These are phyloP conservation scores for Orbilia blumenaviensis DNA, from an alignment of 2,329 filamentous ascomycete species.

Conservation along the genomic window DNA sequence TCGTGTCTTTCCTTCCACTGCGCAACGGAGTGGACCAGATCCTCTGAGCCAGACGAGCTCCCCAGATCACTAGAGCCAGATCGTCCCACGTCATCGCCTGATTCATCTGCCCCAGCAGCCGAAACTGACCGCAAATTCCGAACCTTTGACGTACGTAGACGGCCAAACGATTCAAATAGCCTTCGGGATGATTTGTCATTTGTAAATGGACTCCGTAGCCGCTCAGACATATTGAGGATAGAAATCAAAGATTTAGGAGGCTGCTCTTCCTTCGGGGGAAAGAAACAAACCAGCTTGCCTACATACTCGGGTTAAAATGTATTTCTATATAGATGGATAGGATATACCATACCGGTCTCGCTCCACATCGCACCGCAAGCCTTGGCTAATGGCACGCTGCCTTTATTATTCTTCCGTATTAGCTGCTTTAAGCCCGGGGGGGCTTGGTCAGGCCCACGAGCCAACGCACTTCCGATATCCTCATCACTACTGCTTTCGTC, in stretches of 20 bases:
- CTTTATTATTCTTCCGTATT: conserved; percentile 62
- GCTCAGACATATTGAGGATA: conserved; percentile 64
- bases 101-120: conserved; percentile 14
- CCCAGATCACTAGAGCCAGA: conserved; percentile 31
- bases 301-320: neutral
- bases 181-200: conserved; percentile 60
- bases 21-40: conserved; percentile 28
- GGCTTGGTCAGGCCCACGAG: conserved; percentile 42
- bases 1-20: conserved; percentile 35
- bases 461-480: conserved; percentile 67
- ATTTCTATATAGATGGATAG: neutral
- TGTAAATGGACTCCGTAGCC: conserved; percentile 61
- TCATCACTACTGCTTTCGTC: conserved; percentile 87
- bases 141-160: conserved; percentile 66
- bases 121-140: conserved; percentile 59
- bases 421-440: conserved; percentile 40
- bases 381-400: conserved; percentile 72
- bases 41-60: conserved; percentile 38
- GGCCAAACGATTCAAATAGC: conserved; percentile 72
- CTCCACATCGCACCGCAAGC: conserved; percentile 61
- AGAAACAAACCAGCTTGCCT: conserved; percentile 73
- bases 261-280: conserved; percentile 72
- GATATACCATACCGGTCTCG: conserved; percentile 40
- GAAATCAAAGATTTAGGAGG: conserved; percentile 67
- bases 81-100: conserved; percentile 34